Conservation (phyloP, 495 filamentous ascomycete genomes). For the Lepraria neglecta region DNA sequence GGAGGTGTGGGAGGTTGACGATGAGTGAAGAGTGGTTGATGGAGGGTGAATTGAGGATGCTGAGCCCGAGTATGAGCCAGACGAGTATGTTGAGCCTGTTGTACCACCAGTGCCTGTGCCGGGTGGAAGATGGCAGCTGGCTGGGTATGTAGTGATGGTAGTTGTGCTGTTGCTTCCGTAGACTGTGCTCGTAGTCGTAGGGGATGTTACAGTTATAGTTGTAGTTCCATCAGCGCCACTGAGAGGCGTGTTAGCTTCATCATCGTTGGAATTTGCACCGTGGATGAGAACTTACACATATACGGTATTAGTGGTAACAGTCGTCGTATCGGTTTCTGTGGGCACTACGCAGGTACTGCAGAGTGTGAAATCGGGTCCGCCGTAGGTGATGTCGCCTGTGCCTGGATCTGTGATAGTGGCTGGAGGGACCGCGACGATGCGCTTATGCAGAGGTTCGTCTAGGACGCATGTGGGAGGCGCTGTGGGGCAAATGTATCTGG, state of each 20-base stretch:
- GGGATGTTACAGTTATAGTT: neutral
- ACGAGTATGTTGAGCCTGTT: neutral
- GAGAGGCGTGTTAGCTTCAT: neutral
- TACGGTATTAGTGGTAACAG: neutral
- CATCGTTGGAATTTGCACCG: neutral
- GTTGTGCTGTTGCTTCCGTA: neutral
- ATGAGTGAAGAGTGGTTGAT: neutral
- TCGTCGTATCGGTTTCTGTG: neutral
- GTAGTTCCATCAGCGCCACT: neutral
- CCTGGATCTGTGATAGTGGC: too few relatives aligned
- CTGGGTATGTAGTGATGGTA: constrained; percentile 1
- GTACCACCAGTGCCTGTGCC: constrained; percentile 1
- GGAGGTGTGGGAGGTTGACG: neutral
- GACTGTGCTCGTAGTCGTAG: constrained; percentile 1
- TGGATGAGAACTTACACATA: neutral
- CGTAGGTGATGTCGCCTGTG: neutral
- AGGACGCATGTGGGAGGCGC: neutral
- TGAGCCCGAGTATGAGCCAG: neutral
- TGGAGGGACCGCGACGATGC: too few relatives aligned
- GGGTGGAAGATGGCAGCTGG: neutral
- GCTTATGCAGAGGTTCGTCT: too few relatives aligned
- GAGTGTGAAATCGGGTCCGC: constrained; percentile 1
- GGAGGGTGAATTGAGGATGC: neutral
- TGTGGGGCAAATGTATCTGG: constrained; percentile 4
- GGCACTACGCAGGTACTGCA: neutral